Evolutionary conservation across 2,329 filamentous ascomycete genomes (phyloP).

Genomic region (Lasiodiplodia theobromae): DNA sequence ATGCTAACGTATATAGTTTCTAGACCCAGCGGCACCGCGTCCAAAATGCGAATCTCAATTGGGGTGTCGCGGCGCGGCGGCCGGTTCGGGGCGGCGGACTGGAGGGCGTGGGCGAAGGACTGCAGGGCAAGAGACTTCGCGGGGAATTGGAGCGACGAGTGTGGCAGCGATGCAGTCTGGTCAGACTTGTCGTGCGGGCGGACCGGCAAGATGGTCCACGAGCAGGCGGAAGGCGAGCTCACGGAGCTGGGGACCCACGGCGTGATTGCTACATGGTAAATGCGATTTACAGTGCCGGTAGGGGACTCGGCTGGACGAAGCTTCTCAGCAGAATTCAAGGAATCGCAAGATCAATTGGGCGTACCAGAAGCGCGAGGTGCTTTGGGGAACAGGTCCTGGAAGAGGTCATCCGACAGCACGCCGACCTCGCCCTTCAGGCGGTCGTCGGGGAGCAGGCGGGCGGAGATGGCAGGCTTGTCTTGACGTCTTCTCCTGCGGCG

Average conservation of each 20-base stretch:
- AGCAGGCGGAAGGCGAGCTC: slow-evolving; percentile 63
- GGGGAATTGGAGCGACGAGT: slow-evolving; percentile 81
- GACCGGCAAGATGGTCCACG: slow-evolving; percentile 88
- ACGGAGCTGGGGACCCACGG: slow-evolving; percentile 70
- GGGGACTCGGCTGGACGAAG: background rate
- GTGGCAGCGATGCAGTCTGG: slow-evolving; percentile 56
- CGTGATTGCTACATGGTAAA: slow-evolving; percentile 73
- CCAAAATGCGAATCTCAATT: slow-evolving; percentile 83
- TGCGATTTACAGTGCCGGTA: background rate
- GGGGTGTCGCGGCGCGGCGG: slow-evolving; percentile 75
- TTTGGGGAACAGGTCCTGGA: slow-evolving; percentile 76
- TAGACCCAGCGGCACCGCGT: slow-evolving; percentile 79
- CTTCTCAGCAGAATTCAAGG: background rate
- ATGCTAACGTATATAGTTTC: slow-evolving; percentile 88
- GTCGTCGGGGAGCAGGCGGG: slow-evolving; percentile 83
- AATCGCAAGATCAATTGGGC: slow-evolving; percentile 7
- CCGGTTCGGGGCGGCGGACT: slow-evolving; percentile 77
- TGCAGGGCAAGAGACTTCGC: slow-evolving; percentile 76
- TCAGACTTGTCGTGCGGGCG: slow-evolving; percentile 50
- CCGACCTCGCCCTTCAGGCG: slow-evolving; percentile 85
- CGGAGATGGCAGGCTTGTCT: slow-evolving; percentile 78
- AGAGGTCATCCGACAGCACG: slow-evolving; percentile 85
- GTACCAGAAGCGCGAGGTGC: slow-evolving; percentile 36
- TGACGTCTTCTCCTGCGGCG: slow-evolving; percentile 59
- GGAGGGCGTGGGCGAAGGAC: slow-evolving; percentile 76